A percentile compares a stretch with the other conserved stretches of the same genome.
phyloP scores from a whole-genome alignment of 1,284 basidiomycete species.

The Cutaneotrichosporon cyanovorans region DNA sequence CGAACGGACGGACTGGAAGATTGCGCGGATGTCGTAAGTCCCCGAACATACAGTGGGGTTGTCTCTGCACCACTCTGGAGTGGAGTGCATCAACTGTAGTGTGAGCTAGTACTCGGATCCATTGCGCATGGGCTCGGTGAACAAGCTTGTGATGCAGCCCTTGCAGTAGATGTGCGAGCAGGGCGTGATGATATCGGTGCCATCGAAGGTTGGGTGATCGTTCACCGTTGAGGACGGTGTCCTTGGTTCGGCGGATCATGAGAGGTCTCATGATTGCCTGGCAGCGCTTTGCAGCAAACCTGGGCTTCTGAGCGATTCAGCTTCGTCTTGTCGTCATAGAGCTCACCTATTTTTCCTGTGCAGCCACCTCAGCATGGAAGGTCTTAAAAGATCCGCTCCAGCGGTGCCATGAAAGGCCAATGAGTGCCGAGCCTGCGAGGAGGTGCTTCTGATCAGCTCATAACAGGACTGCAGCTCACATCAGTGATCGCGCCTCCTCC shows the following conservation, averaged over 20 bases:
- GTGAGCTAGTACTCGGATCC: too few species aligned
- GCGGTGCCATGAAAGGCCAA: too few species aligned
- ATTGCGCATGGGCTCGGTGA: constrained; percentile 22
- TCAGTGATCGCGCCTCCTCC: too few species aligned
- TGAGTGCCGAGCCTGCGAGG: constrained; percentile 32
- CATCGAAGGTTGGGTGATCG: constrained; percentile 30
- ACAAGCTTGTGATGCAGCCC: constrained; percentile 33
- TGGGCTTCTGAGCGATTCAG: constrained; percentile 16
- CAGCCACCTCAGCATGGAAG: constrained; percentile 29
- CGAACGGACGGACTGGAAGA: too few species aligned
- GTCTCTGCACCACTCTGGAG: too few species aligned
- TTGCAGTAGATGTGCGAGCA: constrained; percentile 42
- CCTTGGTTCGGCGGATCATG: constrained; percentile 40
- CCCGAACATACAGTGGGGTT: too few species aligned
- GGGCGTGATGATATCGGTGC: constrained; percentile 32
- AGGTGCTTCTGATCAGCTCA: too few species aligned
- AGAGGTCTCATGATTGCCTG: constrained; percentile 36
- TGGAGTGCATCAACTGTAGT: too few species aligned
- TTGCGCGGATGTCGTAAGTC: too few species aligned
- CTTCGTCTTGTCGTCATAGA: neutral
- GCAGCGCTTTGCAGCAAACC: constrained; percentile 33
- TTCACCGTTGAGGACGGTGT: constrained; percentile 38
- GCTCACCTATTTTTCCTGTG: constrained; percentile 21
- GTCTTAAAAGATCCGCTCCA: constrained; percentile 29
- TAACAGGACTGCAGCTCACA: too few species aligned